A percentile compares a stretch with the other conserved stretches of the same genome.
phyloP scores from a whole-genome alignment of 1,284 basidiomycete genomes.

The Somion occarium region DNA sequence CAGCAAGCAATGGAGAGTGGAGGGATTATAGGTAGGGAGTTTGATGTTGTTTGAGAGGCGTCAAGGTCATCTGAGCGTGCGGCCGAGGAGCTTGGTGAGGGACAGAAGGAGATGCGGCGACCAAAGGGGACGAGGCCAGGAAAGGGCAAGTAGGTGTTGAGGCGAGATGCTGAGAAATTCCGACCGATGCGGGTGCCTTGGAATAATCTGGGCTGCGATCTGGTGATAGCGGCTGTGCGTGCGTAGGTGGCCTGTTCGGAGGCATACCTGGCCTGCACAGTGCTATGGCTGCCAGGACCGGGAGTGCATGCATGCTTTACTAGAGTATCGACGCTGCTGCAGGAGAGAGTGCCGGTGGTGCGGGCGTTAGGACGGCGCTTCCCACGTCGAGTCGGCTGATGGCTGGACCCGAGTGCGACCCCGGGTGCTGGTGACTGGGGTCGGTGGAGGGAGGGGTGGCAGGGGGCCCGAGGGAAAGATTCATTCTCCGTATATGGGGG shows the following conservation, averaged over 20 bases:
- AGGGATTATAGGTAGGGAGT: background rate
- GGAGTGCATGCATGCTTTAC: background rate
- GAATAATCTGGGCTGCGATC: constrained; percentile 6
- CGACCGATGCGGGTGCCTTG: constrained; percentile 7
- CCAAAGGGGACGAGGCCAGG: background rate
- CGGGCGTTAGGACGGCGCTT: constrained; percentile 2
- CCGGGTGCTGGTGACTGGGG: constrained; percentile 1
- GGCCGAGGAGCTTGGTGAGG: background rate
- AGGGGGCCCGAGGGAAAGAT: constrained; percentile 11
- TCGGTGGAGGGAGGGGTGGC: constrained; percentile 7
- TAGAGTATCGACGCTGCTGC: background rate
- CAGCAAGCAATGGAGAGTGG: no score
- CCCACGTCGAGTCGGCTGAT: constrained; percentile 9
- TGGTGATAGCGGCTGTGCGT: constrained; percentile 7
- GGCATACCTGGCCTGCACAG: no score
- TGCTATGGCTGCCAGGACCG: background rate
- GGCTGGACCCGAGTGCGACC: constrained; percentile 1
- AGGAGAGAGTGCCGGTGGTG: background rate
- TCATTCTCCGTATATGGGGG: background rate
- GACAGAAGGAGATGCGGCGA: background rate
- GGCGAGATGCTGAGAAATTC: constrained; percentile 2
- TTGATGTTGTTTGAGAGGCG: background rate
- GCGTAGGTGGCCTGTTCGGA: no score
- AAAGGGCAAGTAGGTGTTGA: background rate
- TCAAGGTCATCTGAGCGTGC: background rate